These are phyloP conservation scores for Abrus precatorius DNA, from an alignment of 306 rosid species.

Conservation along the genomic window DNA sequence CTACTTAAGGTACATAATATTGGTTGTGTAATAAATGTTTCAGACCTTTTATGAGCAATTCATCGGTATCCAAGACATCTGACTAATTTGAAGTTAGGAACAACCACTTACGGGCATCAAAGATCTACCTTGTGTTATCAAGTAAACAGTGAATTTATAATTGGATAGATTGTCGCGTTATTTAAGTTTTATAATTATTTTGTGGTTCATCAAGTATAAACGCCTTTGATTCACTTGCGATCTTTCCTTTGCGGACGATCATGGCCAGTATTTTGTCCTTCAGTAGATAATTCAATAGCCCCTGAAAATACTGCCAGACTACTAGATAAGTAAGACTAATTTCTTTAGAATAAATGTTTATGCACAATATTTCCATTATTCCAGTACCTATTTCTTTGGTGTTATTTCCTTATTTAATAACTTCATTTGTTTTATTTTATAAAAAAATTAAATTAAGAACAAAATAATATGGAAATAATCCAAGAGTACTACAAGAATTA, in stretches of 20 bases:
- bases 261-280: not conserved
- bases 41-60: constrained; percentile 10
- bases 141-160: not conserved
- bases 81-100: too few species aligned
- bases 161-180: not conserved
- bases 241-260: not conserved
- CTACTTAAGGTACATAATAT: constrained; percentile 41
- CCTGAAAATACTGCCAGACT: not conserved
- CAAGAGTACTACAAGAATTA: too few species aligned
- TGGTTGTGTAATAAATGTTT: constrained; percentile 37
- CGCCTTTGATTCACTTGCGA: not conserved
- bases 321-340: not conserved
- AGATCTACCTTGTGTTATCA: not conserved
- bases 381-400: too few species aligned
- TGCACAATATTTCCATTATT: too few species aligned
- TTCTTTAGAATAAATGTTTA: not conserved
- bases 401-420: too few species aligned
- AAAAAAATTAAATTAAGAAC: too few species aligned
- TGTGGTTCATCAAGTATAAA: not conserved
- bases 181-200: not conserved
- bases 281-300: not conserved
- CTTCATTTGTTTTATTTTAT: too few species aligned
- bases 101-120: too few species aligned
- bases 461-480: too few species aligned
- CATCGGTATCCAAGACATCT: not conserved